Evolutionary conservation across 1,139 yeast species (phyloP), one percentile per base, ranked within the genome.

Genomic region (Kodamaea alishanica): DNA sequence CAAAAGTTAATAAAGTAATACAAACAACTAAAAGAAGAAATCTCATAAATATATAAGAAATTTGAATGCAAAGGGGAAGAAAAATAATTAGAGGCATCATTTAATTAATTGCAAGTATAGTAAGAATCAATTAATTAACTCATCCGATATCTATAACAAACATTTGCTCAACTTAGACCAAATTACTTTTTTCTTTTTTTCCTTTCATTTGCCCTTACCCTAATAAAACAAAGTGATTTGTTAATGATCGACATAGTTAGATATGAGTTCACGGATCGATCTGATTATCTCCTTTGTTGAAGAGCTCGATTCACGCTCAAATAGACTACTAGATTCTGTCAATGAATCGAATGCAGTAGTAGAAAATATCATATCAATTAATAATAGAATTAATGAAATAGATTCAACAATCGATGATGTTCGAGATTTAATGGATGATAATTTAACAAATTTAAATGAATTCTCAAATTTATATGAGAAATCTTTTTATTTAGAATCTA

Each of bases 401-500:
- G 74, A 70, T 43, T 39, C 54, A 10, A 51, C 55, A 25, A 61
- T 70, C 28, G 70, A 64, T 38, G 54, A 55, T n/a, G 52, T 63
- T 28, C 48, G 55, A 27, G 53, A 54, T 15, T 43, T 58, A 28
- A 46, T 67, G 30, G 41, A 49, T 8, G 43, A 48, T 24, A 67
- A 69, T 46, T 47, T 47, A 32, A 40, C 43, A 11, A 55, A 48
- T 38, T 41, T 66, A 26, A 47, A 39, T 30, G 63, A 61, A 35
- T 57, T 67, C 40, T 54, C 60, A 41, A 60, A 58, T 27, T 55
- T 71, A 34, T 50, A 58, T 32, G 67, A 65, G 38, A 63, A 60
- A 45, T 52, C 65, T 4, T 58, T 58, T 39, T 58, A 61, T 40
- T 57, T 70, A 32, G 75, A 70, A 45, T 56, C 67, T 6, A 65